Evolutionary conservation across 23 red algal species (phyloP), one percentile per base, ranked within the genome.

Genomic region (Gracilariopsis chorda): DNA sequence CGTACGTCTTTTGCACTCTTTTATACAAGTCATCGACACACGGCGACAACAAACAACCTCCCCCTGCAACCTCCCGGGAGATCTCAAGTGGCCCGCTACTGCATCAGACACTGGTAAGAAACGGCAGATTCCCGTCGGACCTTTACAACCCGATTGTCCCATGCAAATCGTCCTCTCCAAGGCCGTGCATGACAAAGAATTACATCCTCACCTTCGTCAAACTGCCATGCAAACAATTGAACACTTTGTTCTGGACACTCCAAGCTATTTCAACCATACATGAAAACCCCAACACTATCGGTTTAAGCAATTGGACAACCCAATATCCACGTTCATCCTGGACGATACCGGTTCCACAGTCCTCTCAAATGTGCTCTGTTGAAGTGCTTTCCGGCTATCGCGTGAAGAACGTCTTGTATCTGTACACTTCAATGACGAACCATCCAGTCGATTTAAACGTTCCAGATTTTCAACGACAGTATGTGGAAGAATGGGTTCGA

Each of bases 381-480:
- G 67, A 73, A 34, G 47, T 45, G n/a, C 47, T 73, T 24, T 73
- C 67, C 21, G 67, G 39, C 42, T 73, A 73, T 23, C 39, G 67
- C 24, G 47, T 45, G 67, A 24, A 46, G 7, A 46, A 46, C 28
- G 20, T 11, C 6, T 42, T 73, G 0, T 80, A 28, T 57, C 33
- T 80, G 12, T 27, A 48, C 9, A 24, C 76, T 10, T 53, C 48
- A 6, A 59, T 80, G 76, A 80, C 76, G 40, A 80, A 80, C 35
- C 48, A 80, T 47, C 76, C 39, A 52, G 52, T 80, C 9, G 48
- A 80, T n/a, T 21, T 52, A n/a, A 57, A 57, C 48, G 76, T 80
- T 5, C 76, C 76, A 23, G 76, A 80, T 45, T 80, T 53, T n/a
- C 46, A 80, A 27, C 76, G 76, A 13, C 76, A 80, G 39, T 59